These are phyloP conservation scores for Gnaphalium uliginosum DNA, from an alignment of 129 eudicot species.

Conservation along the genomic window DNA sequence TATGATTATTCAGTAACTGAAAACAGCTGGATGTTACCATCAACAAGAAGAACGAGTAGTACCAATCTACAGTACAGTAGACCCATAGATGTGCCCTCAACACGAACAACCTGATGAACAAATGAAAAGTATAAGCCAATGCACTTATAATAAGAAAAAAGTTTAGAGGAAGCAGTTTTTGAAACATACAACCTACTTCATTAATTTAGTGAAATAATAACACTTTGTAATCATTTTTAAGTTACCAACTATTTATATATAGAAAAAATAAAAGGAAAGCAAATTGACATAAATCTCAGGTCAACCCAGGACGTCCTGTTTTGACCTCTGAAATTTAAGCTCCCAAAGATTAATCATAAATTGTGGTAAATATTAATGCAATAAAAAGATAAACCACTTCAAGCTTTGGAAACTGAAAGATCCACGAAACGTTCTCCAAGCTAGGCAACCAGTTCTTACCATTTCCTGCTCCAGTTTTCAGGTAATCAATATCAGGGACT, in stretches of 20 bases:
- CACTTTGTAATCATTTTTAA: neutral
- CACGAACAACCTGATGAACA: constrained; percentile 63
- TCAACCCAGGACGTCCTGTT: neutral
- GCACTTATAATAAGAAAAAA: neutral
- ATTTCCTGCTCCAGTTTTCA: constrained; percentile 15
- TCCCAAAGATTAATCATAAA: neutral
- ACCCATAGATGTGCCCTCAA: constrained; percentile 61
- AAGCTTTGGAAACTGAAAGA: constrained; percentile 45
- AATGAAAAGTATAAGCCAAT: constrained; percentile 12
- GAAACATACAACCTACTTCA: neutral
- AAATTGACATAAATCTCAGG: neutral
- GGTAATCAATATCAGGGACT: constrained; percentile 89
- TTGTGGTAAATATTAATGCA: neutral
- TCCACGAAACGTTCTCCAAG: constrained; percentile 42
- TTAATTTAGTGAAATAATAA: neutral
- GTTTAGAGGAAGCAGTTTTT: neutral
- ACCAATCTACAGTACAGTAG: constrained; percentile 83
- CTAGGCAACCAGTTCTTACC: constrained; percentile 42
- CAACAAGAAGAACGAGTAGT: constrained; percentile 92
- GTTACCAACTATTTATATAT: neutral
- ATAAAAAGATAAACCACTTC: constrained; percentile 24
- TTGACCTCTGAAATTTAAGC: neutral
- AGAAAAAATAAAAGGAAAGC: neutral
- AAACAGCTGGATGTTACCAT: constrained; percentile 53
- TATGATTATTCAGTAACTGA: constrained; percentile 13